A percentile compares a stretch with the other conserved stretches of the same genome.
phyloP scores from a whole-genome alignment of 1,139 yeast genomes.

The Schizosaccharomyces versatilis region DNA sequence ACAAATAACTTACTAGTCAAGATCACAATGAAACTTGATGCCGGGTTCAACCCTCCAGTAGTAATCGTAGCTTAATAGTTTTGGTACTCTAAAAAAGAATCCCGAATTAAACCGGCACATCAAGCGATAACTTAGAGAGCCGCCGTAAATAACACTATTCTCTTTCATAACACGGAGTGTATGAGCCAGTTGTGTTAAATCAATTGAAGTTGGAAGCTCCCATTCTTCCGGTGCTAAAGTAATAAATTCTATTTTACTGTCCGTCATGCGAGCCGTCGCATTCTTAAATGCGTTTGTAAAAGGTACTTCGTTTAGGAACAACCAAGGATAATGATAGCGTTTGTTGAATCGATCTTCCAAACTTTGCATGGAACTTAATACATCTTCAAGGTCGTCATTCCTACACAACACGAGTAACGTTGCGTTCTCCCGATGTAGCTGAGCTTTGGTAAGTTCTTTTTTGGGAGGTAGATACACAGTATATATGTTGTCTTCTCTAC shows the following conservation, averaged over 20 bases:
- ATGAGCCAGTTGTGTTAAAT: slow-evolving; percentile 23
- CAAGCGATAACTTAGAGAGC: slow-evolving; percentile 20
- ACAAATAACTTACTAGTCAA: slow-evolving; percentile 43
- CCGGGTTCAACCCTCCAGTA: slow-evolving; percentile 53
- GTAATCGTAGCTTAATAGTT: slow-evolving; percentile 34
- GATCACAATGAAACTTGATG: slow-evolving; percentile 37
- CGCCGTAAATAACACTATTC: slow-evolving; percentile 35
- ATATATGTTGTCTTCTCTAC: too few relatives aligned
- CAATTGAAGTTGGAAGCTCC: slow-evolving; percentile 50
- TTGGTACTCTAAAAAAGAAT: slow-evolving; percentile 34
- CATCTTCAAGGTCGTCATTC: slow-evolving; percentile 37
- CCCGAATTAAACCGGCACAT: slow-evolving; percentile 59
- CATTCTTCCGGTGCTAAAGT: slow-evolving; percentile 41
- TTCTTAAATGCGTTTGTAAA: slow-evolving; percentile 35
- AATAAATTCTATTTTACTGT: slow-evolving; percentile 26
- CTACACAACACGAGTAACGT: slow-evolving; percentile 65
- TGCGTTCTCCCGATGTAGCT: slow-evolving; percentile 34
- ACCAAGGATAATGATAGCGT: slow-evolving; percentile 55
- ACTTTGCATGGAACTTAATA: slow-evolving; percentile 36
- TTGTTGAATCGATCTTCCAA: slow-evolving; percentile 51
- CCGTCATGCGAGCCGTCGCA: slow-evolving; percentile 26
- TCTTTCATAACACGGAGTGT: background rate
- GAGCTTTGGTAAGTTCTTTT: background rate
- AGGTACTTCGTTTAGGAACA: slow-evolving; percentile 44
- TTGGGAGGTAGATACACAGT: too few relatives aligned